Evolutionary conservation across 495 filamentous ascomycete genomes (phyloP).

Genomic region (Articulospora tetracladia): DNA sequence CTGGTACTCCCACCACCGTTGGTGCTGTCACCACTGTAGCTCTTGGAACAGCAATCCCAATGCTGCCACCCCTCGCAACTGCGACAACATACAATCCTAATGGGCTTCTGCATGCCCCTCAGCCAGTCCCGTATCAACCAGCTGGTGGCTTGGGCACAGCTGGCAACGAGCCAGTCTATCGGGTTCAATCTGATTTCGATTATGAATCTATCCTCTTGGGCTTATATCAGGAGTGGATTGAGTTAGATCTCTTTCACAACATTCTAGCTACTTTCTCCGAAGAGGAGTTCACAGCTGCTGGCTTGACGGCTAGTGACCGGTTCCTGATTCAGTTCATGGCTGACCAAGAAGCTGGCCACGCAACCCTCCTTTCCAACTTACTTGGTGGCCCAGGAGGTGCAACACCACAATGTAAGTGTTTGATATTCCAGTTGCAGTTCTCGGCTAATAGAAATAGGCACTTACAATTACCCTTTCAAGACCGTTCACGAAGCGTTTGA

Average conservation of each 20-base stretch:
- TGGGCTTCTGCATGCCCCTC: constrained; percentile 58
- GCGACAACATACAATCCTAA: constrained; percentile 64
- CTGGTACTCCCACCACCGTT: constrained; percentile 54
- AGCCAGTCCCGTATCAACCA: constrained; percentile 72
- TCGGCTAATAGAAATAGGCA: constrained; percentile 7
- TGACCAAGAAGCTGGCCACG: constrained; percentile 78
- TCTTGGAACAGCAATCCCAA: constrained; percentile 43
- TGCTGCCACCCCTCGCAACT: constrained; percentile 40
- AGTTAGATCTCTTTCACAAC: constrained; percentile 83
- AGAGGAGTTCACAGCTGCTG: constrained; percentile 65
- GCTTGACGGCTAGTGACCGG: constrained; percentile 64
- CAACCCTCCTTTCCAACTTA: constrained; percentile 76
- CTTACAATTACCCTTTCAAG: constrained; percentile 76
- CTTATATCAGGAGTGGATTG: constrained; percentile 82
- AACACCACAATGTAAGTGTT: constrained; percentile 58
- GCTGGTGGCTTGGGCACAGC: constrained; percentile 80
- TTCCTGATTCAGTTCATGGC: constrained; percentile 81
- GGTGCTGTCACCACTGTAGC: constrained; percentile 50
- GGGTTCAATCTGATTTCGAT: constrained; percentile 67
- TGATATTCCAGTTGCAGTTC: background rate
- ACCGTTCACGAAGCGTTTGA: constrained; percentile 79
- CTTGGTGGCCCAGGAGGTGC: constrained; percentile 59
- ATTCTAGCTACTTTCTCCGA: constrained; percentile 67
- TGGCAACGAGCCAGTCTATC: constrained; percentile 68
- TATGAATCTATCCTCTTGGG: constrained; percentile 65